Conservation (phyloP, 139 green algal species). For the Desmodesmus armatus region DNA sequence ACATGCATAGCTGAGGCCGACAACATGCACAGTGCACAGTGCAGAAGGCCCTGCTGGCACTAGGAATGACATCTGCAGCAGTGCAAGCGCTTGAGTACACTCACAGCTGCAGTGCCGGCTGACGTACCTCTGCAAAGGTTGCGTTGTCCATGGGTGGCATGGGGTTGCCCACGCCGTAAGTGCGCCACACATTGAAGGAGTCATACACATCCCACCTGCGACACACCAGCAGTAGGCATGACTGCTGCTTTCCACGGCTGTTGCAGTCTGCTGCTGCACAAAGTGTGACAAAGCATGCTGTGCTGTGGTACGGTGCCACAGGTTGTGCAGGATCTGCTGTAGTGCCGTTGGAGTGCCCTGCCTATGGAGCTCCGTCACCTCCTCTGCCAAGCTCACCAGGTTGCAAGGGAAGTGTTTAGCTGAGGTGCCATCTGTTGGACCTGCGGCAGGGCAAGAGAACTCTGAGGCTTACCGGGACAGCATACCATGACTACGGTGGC, state of each 20-base stretch:
- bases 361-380: too few species aligned
- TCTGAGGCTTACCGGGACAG: too few species aligned
- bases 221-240: conserved; percentile 33
- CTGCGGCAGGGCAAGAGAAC: too few species aligned
- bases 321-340: too few species aligned
- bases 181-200: conserved; percentile 60
- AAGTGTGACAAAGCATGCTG: background rate
- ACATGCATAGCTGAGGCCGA: background rate
- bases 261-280: background rate
- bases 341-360: too few species aligned
- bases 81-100: too few species aligned
- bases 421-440: conserved; percentile 26
- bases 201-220: too few species aligned
- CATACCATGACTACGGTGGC: too few species aligned
- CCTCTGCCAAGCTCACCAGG: conserved; percentile 62
- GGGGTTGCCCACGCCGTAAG: conserved; percentile 36
- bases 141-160: conserved; percentile 31
- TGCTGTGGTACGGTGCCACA: background rate
- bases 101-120: background rate
- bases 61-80: too few species aligned
- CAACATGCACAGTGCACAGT: background rate
- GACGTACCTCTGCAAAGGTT: conserved; percentile 21
- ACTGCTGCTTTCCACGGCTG: background rate
- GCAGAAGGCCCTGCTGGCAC: too few species aligned
- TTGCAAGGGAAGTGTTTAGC: conserved; percentile 45